Percentiles rank a stretch among this genome's conserved stretches.
Conservation (phyloP, 2,329 filamentous ascomycete species). For the Curvularia sp. region DNA sequence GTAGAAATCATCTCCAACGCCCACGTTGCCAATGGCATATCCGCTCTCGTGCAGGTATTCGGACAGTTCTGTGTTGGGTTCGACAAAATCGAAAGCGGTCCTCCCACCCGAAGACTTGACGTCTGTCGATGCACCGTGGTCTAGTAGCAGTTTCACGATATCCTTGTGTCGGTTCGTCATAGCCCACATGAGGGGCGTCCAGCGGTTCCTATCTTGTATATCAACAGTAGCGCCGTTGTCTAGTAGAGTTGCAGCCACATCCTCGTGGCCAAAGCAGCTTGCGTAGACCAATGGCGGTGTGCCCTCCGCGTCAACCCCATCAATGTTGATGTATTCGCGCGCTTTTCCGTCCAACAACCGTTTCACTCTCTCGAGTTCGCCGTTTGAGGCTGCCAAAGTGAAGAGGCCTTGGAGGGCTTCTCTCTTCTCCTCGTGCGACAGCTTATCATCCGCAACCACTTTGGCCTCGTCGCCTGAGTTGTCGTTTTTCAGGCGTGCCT, state of each 20-base stretch:
- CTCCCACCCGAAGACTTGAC: constrained; percentile 93
- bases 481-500: constrained; percentile 82
- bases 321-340: constrained; percentile 79
- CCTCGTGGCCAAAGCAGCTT: constrained; percentile 95
- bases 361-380: constrained; percentile 81
- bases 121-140: constrained; percentile 93
- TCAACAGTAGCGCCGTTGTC: constrained; percentile 88
- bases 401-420: constrained; percentile 83
- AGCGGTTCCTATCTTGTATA: constrained; percentile 92
- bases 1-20: constrained; percentile 89
- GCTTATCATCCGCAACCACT: constrained; percentile 74
- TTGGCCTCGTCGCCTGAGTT: constrained; percentile 76
- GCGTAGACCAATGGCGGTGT: constrained; percentile 97
- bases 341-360: constrained; percentile 77
- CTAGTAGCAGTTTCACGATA: constrained; percentile 90
- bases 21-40: constrained; percentile 83
- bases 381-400: constrained; percentile 96
- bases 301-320: constrained; percentile 89
- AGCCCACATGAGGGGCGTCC: constrained; percentile 99
- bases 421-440: constrained; percentile 79
- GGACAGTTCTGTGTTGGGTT: constrained; percentile 94
- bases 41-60: constrained; percentile 94
- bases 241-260: constrained; percentile 83
- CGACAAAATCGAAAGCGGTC: constrained; percentile 94
- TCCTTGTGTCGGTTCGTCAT: constrained; percentile 98